These are phyloP conservation scores for Termitomyces bulborhizus DNA, from an alignment of 768 basidiomycete genomes.

Conservation along the genomic window DNA sequence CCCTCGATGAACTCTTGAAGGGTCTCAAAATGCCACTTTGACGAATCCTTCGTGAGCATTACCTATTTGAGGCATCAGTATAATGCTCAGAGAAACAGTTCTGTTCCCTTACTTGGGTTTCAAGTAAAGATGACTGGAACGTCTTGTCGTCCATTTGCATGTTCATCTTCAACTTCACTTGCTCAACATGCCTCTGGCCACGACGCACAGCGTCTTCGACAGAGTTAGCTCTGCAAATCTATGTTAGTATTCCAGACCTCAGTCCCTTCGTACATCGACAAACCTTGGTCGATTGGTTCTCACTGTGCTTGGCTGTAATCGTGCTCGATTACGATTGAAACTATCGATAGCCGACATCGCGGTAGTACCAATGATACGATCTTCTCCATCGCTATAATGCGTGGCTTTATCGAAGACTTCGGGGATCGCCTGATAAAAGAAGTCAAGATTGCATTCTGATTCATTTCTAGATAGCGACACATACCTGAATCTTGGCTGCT, in stretches of 20 bases:
- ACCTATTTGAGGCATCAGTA: slow-evolving; percentile 42
- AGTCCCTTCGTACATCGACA: not conserved
- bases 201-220: slow-evolving; percentile 82
- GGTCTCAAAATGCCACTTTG: slow-evolving; percentile 89
- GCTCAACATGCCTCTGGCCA: slow-evolving; percentile 87
- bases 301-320: slow-evolving; percentile 52
- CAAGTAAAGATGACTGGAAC: slow-evolving; percentile 79
- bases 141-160: slow-evolving; percentile 95
- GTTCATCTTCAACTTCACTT: slow-evolving; percentile 81
- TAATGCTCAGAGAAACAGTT: not conserved
- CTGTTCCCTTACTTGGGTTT: slow-evolving; percentile 64
- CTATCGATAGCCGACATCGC: slow-evolving; percentile 87
- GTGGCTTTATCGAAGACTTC: slow-evolving; percentile 80
- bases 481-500: slow-evolving; percentile 82
- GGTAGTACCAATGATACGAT: slow-evolving; percentile 77
- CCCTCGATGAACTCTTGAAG: slow-evolving; percentile 89
- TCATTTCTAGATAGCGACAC: not conserved
- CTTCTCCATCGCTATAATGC: slow-evolving; percentile 69
- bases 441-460: not conserved
- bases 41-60: slow-evolving; percentile 80
- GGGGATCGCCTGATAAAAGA: slow-evolving; percentile 60
- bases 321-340: slow-evolving; percentile 82
- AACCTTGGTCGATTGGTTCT: slow-evolving; percentile 65
- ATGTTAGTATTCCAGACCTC: not conserved
- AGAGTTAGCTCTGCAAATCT: slow-evolving; percentile 55